Conservation (phyloP, 2,329 filamentous ascomycete genomes). For the Escovopsis sp. region DNA sequence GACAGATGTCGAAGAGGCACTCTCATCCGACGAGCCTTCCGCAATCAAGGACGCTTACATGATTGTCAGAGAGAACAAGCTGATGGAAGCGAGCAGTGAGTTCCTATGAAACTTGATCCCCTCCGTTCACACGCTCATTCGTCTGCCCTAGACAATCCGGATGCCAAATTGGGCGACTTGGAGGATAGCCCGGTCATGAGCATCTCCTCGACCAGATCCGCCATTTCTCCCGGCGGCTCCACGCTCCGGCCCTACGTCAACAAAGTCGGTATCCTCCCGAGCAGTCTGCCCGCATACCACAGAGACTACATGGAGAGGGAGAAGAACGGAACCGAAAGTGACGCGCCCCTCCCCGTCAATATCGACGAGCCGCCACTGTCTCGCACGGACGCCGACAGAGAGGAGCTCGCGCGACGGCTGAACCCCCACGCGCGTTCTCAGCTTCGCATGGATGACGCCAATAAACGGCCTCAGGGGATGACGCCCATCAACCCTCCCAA, state of each 20-base stretch:
- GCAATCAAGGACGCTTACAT: slow-evolving; percentile 98
- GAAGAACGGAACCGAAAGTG: slow-evolving; percentile 34
- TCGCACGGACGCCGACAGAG: slow-evolving; percentile 58
- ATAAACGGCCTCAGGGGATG: slow-evolving; percentile 43
- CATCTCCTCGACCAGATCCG: slow-evolving; percentile 39
- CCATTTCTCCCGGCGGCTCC: slow-evolving; percentile 31
- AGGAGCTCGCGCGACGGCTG: slow-evolving; percentile 63
- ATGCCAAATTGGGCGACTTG: slow-evolving; percentile 17
- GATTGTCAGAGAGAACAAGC: slow-evolving; percentile 92
- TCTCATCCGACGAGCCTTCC: slow-evolving; percentile 83
- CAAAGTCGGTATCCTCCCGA: slow-evolving; percentile 83
- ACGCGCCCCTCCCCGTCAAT: slow-evolving; percentile 22
- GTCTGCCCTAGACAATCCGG: slow-evolving; percentile 18
- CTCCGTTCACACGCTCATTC: slow-evolving; percentile 18
- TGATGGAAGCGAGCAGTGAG: slow-evolving; percentile 91
- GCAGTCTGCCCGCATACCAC: slow-evolving; percentile 80
- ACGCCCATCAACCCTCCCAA: slow-evolving; percentile 49
- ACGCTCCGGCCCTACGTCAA: slow-evolving; percentile 49
- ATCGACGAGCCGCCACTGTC: slow-evolving; percentile 33
- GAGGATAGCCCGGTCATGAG: slow-evolving; percentile 37
- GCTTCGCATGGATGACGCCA: slow-evolving; percentile 49
- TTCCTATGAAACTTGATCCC: slow-evolving; percentile 13
- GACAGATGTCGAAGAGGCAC: slow-evolving; percentile 84
- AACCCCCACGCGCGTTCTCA: slow-evolving; percentile 71
- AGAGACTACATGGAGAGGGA: slow-evolving; percentile 72